phyloP scores from a whole-genome alignment of 257 asterid species.

The Ehretia macrophylla region DNA sequence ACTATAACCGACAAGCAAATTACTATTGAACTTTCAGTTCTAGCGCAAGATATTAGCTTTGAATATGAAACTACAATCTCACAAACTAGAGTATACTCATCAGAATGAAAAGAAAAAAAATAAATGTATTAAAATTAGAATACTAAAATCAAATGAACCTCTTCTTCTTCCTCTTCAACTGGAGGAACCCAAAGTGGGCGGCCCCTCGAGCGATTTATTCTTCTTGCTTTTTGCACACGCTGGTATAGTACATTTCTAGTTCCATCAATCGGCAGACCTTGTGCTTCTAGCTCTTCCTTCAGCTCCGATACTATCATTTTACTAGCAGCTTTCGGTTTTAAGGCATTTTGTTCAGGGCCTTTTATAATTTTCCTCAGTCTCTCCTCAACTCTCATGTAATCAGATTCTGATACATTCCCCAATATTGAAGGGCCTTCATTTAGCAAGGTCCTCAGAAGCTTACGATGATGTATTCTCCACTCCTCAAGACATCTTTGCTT shows the following conservation, averaged over 20 bases:
- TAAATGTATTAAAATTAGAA: background rate
- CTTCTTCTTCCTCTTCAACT: slow-evolving; percentile 96
- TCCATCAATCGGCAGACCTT: slow-evolving; percentile 94
- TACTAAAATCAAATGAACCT: slow-evolving; percentile 41
- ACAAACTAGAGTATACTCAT: background rate
- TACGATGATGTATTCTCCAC: slow-evolving; percentile 70
- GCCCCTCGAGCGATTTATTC: slow-evolving; percentile 97
- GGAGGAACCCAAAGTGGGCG: slow-evolving; percentile 99
- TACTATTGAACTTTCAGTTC: background rate
- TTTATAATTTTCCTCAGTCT: slow-evolving; percentile 82
- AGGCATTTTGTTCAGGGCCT: slow-evolving; percentile 77
- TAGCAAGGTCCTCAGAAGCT: slow-evolving; percentile 70
- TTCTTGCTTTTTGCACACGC: slow-evolving; percentile 98
- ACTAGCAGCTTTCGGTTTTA: slow-evolving; percentile 99
- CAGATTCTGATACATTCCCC: slow-evolving; percentile 78
- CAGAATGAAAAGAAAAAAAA: background rate
- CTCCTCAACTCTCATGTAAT: slow-evolving; percentile 81
- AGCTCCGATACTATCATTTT: slow-evolving; percentile 92
- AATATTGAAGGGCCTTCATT: slow-evolving; percentile 85
- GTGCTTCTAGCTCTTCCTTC: slow-evolving; percentile 97
- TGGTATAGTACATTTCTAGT: slow-evolving; percentile 96
- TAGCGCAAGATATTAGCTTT: too few relatives aligned
- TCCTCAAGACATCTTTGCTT: slow-evolving; percentile 95
- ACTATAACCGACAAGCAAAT: background rate
- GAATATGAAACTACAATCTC: background rate